Percentiles rank a stretch among this genome's conserved stretches.
Evolutionary conservation across 148 eudicot species (phyloP).

Genomic region (Diospyros kaki): DNA sequence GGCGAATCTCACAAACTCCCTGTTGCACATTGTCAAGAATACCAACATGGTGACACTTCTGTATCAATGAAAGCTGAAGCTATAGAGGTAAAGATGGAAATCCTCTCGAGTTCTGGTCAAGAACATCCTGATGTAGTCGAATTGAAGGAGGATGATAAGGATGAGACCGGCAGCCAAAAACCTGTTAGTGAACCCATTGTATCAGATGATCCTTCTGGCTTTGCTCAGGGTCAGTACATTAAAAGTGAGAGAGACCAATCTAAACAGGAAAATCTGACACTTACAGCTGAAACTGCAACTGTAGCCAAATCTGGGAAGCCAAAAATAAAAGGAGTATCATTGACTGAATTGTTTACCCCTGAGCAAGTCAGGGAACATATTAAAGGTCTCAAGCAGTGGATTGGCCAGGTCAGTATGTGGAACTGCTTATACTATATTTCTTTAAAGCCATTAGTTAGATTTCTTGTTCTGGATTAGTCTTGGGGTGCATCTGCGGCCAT

Average conservation of each 20-base stretch:
- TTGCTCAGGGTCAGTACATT: constrained; percentile 31
- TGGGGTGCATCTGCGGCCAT: not conserved
- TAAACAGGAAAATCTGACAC: constrained; percentile 39
- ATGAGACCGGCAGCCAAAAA: constrained; percentile 29
- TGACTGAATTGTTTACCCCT: constrained; percentile 91
- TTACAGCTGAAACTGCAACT: constrained; percentile 43
- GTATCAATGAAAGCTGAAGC: constrained; percentile 46
- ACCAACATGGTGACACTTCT: constrained; percentile 31
- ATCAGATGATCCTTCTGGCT: constrained; percentile 27
- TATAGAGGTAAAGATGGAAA: constrained; percentile 46
- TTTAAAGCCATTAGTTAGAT: not conserved
- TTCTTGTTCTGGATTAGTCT: not conserved
- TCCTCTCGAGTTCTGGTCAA: constrained; percentile 24
- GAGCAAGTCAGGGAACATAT: constrained; percentile 93
- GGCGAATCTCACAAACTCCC: constrained; percentile 25
- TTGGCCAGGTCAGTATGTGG: constrained; percentile 75
- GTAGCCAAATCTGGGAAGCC: constrained; percentile 87
- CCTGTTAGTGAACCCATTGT: constrained; percentile 33
- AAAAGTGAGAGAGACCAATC: constrained; percentile 48
- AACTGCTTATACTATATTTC: not conserved
- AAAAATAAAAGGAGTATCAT: constrained; percentile 82
- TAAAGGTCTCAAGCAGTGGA: constrained; percentile 86
- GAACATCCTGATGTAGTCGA: constrained; percentile 27
- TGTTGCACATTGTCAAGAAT: constrained; percentile 30
- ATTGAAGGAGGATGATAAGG: constrained; percentile 33